These are phyloP conservation scores for Salix viminalis DNA, from an alignment of 345 rosid genomes.

Conservation along the genomic window DNA sequence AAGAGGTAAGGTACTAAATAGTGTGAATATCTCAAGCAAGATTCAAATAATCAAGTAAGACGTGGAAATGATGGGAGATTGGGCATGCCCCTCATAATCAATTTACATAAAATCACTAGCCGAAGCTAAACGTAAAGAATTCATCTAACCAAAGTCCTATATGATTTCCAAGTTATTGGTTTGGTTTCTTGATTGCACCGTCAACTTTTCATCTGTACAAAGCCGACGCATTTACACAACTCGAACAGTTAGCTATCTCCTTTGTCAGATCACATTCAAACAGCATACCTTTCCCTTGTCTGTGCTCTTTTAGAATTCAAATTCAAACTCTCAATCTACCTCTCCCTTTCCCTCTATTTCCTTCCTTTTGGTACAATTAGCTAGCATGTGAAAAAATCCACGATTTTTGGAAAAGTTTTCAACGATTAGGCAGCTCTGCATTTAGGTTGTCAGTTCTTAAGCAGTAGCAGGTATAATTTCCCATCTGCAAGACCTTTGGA, in stretches of 20 bases:
- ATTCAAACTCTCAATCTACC: not conserved
- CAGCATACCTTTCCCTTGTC: not conserved
- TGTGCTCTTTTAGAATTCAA: not conserved
- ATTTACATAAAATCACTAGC: not conserved
- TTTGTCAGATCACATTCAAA: not conserved
- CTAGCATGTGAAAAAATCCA: not conserved
- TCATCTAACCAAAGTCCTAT: not conserved
- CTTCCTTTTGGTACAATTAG: not conserved
- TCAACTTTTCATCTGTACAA: slow-evolving; percentile 3
- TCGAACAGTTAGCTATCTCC: not conserved
- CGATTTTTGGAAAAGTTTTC: not conserved
- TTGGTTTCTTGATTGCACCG: not conserved
- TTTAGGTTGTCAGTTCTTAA: not conserved
- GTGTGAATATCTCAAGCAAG: not conserved
- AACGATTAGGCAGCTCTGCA: not conserved
- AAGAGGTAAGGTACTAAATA: no score
- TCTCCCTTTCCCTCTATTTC: not conserved
- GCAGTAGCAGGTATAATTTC: not conserved
- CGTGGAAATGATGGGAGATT: no score
- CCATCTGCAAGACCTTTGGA: not conserved
- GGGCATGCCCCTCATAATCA: not conserved
- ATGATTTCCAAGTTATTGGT: not conserved
- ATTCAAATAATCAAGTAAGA: not conserved
- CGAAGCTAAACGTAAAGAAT: not conserved
- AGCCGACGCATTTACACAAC: slow-evolving; percentile 12